A percentile compares a stretch with the other conserved stretches of the same genome.
These are phyloP conservation scores for Coemansia sp. DNA, from an alignment of 192 early-diverging fungal species.

Conservation along the genomic window DNA sequence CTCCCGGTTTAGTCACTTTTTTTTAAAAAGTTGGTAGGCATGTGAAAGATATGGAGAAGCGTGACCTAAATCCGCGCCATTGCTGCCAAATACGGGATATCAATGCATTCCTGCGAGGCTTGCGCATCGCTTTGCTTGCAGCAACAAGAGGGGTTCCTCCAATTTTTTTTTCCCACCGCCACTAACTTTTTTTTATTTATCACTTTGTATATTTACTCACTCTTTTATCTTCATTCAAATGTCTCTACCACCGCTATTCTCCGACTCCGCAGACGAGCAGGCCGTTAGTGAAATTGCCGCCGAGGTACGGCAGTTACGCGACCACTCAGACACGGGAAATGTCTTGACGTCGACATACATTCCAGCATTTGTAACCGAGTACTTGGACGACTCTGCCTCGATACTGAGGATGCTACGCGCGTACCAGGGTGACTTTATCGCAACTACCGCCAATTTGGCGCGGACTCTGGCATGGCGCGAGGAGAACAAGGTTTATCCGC, in stretches of 20 bases:
- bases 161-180: not conserved
- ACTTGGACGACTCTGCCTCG: conserved; percentile 29
- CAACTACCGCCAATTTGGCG: conserved; percentile 5
- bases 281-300: conserved; percentile 8
- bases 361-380: conserved; percentile 35
- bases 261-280: conserved; percentile 1
- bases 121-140: not conserved
- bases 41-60: not conserved
- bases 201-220: not conserved
- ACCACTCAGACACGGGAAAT: not conserved
- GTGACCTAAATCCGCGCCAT: not conserved
- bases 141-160: too few relatives aligned
- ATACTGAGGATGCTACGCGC: conserved; percentile 28
- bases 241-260: not conserved
- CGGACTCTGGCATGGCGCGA: conserved; percentile 45
- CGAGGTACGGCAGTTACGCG: conserved; percentile 12
- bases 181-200: not conserved
- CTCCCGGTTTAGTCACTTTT: not conserved
- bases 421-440: conserved; percentile 13
- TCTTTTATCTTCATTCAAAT: not conserved
- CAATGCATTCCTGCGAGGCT: not conserved
- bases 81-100: not conserved
- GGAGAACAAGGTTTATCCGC: conserved; percentile 44
- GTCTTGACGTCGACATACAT: conserved; percentile 32
- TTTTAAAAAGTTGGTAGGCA: not conserved